These are phyloP conservation scores for Rhypophila decipiens DNA, from an alignment of 495 filamentous ascomycete species.

Conservation along the genomic window DNA sequence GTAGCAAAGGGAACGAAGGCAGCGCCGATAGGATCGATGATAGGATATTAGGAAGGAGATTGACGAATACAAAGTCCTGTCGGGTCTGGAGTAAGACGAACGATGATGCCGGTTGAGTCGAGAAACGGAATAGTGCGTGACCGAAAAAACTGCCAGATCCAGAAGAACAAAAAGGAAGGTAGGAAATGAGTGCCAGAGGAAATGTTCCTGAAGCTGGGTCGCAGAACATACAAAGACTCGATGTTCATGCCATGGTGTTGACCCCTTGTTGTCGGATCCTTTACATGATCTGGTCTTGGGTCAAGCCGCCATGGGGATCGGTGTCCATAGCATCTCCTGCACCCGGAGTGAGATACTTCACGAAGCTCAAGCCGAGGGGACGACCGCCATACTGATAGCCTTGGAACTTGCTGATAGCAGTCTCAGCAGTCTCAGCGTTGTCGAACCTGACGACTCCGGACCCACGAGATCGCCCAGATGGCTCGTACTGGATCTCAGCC, in stretches of 20 bases:
- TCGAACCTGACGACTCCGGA: constrained; percentile 95
- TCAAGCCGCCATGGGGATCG: constrained; percentile 67
- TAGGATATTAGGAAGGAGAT: constrained; percentile 11
- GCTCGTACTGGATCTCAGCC: constrained; percentile 97
- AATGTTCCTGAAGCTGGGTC: neutral
- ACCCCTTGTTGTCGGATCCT: neutral
- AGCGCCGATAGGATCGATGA: neutral
- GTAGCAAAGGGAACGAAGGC: no score
- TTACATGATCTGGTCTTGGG: constrained; percentile 98
- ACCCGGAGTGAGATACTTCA: constrained; percentile 73
- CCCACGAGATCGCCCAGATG: constrained; percentile 89
- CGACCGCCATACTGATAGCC: constrained; percentile 96
- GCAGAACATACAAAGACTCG: neutral
- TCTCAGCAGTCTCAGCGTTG: constrained; percentile 74
- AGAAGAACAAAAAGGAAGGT: neutral
- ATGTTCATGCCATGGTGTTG: neutral
- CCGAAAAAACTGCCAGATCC: no score
- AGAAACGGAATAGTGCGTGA: no score
- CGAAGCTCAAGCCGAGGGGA: constrained; percentile 84
- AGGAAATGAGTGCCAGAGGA: neutral
- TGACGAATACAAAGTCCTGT: neutral
- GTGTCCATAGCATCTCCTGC: constrained; percentile 75
- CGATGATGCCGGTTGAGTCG: no score
- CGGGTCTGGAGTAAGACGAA: constrained; percentile 7
- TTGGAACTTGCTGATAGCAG: constrained; percentile 92